phyloP scores from a whole-genome alignment of 495 filamentous ascomycete genomes.

The Tetracladium setigerum region DNA sequence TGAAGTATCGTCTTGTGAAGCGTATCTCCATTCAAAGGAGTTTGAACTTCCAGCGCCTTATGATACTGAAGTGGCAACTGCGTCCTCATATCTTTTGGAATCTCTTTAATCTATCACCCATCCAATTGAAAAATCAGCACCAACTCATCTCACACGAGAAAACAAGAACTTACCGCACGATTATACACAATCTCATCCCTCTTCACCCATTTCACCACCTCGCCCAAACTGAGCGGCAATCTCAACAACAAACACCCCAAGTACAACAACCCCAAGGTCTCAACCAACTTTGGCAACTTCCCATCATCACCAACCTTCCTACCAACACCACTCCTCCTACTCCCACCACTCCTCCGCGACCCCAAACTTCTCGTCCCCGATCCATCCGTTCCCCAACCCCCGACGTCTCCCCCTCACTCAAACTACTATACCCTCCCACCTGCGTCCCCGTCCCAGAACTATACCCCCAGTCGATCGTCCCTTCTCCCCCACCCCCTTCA shows the following conservation, averaged over 20 bases:
- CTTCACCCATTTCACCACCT: constrained; percentile 47
- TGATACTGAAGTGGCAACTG: constrained; percentile 54
- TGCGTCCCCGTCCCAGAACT: constrained; percentile 34
- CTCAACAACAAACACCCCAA: constrained; percentile 56
- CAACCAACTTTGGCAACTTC: constrained; percentile 49
- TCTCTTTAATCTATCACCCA: constrained; percentile 17
- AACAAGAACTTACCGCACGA: constrained; percentile 26
- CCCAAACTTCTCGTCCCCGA: constrained; percentile 11
- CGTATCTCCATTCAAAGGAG: constrained; percentile 41
- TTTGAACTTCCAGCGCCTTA: constrained; percentile 45
- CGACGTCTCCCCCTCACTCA: constrained; percentile 12
- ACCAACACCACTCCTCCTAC: constrained; percentile 12
- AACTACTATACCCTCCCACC: constrained; percentile 12
- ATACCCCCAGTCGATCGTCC: constrained; percentile 54
- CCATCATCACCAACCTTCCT: too few relatives aligned
- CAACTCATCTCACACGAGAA: neutral
- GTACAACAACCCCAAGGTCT: constrained; percentile 60
- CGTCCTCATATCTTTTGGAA: constrained; percentile 62
- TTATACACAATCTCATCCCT: constrained; percentile 27
- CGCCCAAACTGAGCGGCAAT: constrained; percentile 53
- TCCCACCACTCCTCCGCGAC: constrained; percentile 19
- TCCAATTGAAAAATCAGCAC: constrained; percentile 1
- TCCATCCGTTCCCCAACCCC: constrained; percentile 9
- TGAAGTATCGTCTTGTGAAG: constrained; percentile 58
- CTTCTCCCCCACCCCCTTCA: constrained; percentile 25